Base-by-base conservation (phyloP, 192 early-diverging fungal species). In the Bifiguratus adelaidae region DNA sequence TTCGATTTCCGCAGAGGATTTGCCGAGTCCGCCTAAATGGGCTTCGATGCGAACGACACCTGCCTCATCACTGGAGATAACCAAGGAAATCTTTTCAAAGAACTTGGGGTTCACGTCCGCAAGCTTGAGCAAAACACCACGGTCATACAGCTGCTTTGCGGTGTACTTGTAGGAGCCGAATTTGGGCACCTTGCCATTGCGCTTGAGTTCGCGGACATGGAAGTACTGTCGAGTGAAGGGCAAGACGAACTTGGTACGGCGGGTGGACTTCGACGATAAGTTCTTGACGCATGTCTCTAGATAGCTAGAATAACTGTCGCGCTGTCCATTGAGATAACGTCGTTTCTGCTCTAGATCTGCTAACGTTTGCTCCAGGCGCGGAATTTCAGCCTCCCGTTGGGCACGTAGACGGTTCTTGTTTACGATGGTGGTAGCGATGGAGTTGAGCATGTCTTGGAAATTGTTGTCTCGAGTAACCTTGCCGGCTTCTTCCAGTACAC, bases 111-210 rank as follows among this genome's bases (percentile, higher is more conserved):
- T 68, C 30, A 89, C 77, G 27, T 85, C 92, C 15, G 85, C 82
- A 8, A 99, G 63, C 29, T 83, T 80, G 18, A 97, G 56, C 29
- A 99, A 66, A 3, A 99, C 90, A 43, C 94, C 92, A 61, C 90
- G 88, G 54, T 95, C 86, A 55, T 89, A 77, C 44, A 99, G 67
- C 44, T 89, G 80, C 54, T 89, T 81, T 1, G 95, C 97, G 13
- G 87, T 88, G 70, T 95, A 99, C 79, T 98, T 97, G 79, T 79
- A 96, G 34, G 95, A 97, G 3, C 97, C 97, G 64, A 92, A 98
- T 53, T 86, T 74, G 0, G 97, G 97, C 24, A 98, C 86, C 5
- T 68, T 76, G 16, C 94, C 95, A 41, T 89, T 76, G 24, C 72
- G 65, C 57, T 94, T 76, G 36, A 99, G 70, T 28, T 88, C 82